Base-by-base conservation (phyloP, 1,284 basidiomycete species). In the Microbotryum intermedium region DNA sequence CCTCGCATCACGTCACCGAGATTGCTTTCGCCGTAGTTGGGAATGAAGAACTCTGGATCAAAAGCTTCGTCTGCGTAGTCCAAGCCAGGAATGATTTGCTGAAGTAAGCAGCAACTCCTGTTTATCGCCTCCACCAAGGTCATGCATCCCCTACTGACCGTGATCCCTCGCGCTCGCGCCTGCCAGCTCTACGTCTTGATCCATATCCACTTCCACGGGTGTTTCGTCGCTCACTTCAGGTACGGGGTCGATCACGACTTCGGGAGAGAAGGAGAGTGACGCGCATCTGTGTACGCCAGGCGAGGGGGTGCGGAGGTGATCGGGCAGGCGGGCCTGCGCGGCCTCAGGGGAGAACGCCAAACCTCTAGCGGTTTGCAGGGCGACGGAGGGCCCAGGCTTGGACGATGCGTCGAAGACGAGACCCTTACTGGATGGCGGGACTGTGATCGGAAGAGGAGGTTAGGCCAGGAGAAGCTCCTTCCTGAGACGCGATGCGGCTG, bases 141-240 rank as follows among this genome's bases (percentile, higher is more conserved):
- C 10, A 29, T 3, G 18, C n/a, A n/a, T 0, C 26, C 3, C 6
- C 21, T n/a, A 49, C 61, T 28, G 20, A 63, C 61, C 61, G 16
- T 54, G 57, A 20, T 59, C 58, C 42, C 54, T 42, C 46, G 61
- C 55, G 39, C 61, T 63, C 18, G 50, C 20, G 8, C 61, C 61
- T 0, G 61, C 61, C 9, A 57, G 60, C 45, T 63, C 58, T 7
- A 63, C 61, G 48, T 63, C 61, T 7, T 43, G 45, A 9, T 57
- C 55, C 8, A 46, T 4, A 30, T 59, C 48, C 6, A 21, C 43
- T 28, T 52, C 44, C 10, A 42, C 21, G 28, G 5, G 34, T n/a
- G 47, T 28, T 42, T 50, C 44, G 21, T 61, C 49, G 34, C 34
- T 39, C 18, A 6, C 39, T 3, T 61, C 53, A 11, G 53, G 34